Evolutionary conservation across 2,329 filamentous ascomycete species (phyloP).

Genomic region (Botryotinia narcissicola): DNA sequence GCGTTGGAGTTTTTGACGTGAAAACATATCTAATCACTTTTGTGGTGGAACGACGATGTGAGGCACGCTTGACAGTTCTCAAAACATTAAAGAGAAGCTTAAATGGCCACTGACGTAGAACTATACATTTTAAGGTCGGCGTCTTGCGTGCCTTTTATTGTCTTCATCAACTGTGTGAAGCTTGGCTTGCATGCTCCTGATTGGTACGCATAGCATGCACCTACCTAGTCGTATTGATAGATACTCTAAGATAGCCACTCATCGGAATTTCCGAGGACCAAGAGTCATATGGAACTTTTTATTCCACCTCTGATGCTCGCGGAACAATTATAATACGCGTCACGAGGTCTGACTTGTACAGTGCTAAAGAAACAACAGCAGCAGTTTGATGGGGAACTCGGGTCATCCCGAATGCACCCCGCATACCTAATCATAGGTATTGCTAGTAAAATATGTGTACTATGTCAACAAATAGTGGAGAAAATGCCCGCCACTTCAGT

Average conservation of each 20-base stretch:
- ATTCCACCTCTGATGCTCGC: constrained; percentile 10
- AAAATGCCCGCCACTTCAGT: neutral
- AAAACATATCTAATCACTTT: constrained; percentile 37
- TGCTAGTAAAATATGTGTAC: neutral
- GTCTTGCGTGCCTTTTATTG: neutral
- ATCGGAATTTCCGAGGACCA: neutral
- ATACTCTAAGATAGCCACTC: neutral
- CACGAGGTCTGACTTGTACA: neutral
- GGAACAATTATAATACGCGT: too few species aligned
- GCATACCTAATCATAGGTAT: neutral
- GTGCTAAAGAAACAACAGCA: neutral
- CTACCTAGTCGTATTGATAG: neutral
- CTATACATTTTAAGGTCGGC: neutral
- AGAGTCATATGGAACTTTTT: neutral
- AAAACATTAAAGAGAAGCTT: neutral
- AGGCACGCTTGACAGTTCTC: neutral
- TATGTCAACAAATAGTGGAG: neutral
- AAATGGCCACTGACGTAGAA: neutral
- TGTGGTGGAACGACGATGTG: constrained; percentile 9
- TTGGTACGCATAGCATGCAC: constrained; percentile 1
- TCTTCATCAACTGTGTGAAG: neutral
- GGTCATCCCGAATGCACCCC: neutral
- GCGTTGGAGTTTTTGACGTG: constrained; percentile 35
- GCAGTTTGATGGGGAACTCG: neutral
- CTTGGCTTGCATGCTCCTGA: neutral